A percentile compares a stretch with the other conserved stretches of the same genome.
These are phyloP conservation scores for Phytophthora nicotianae DNA, from an alignment of 352 stramenopile species.

Conservation along the genomic window DNA sequence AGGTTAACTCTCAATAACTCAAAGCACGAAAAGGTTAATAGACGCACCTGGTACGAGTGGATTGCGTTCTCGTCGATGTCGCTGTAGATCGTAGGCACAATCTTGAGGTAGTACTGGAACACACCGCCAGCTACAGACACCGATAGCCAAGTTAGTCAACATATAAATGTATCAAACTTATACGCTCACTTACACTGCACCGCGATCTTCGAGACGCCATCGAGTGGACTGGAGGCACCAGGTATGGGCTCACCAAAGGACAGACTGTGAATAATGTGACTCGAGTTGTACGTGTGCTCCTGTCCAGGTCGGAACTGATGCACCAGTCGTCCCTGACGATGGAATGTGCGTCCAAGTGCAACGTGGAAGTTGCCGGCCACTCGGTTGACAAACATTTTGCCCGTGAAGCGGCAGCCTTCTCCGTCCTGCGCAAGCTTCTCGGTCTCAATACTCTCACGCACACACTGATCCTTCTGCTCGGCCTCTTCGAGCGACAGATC, in stretches of 20 bases:
- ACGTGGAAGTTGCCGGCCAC: constrained; percentile 89
- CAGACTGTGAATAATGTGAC: constrained; percentile 78
- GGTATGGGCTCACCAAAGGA: constrained; percentile 71
- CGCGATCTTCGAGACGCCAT: constrained; percentile 60
- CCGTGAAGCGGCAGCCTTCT: constrained; percentile 80
- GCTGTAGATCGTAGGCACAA: constrained; percentile 87
- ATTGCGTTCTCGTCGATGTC: constrained; percentile 65
- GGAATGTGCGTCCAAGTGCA: constrained; percentile 79
- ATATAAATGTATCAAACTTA: not conserved
- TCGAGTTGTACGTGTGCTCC: constrained; percentile 81
- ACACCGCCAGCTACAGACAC: constrained; percentile 62
- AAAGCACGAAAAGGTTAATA: not conserved
- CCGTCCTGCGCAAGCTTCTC: constrained; percentile 77
- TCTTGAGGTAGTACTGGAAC: constrained; percentile 91
- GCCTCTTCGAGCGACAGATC: constrained; percentile 78
- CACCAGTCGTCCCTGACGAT: constrained; percentile 76
- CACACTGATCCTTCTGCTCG: constrained; percentile 79
- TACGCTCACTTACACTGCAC: constrained; percentile 38
- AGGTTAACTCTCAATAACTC: constrained; percentile 5
- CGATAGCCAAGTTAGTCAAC: constrained; percentile 2
- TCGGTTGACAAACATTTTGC: constrained; percentile 86
- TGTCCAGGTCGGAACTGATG: constrained; percentile 85
- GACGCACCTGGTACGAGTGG: constrained; percentile 70
- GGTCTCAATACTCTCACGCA: constrained; percentile 65
- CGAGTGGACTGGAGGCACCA: constrained; percentile 48